Base-by-base conservation (phyloP, 2,329 filamentous ascomycete species). In the Nothopassalora personata region DNA sequence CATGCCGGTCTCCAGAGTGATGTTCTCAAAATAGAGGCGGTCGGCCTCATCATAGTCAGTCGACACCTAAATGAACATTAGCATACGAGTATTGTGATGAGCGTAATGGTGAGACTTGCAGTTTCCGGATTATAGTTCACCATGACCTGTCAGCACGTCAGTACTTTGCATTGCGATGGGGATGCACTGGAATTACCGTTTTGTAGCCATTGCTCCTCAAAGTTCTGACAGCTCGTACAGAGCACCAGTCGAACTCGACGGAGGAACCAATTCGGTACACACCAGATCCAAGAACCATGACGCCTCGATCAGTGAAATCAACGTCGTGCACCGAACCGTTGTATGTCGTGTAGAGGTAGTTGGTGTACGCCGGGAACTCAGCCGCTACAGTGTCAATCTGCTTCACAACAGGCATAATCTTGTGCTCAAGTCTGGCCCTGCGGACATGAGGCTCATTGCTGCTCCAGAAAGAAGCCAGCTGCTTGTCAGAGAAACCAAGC, bases 241-340 rank as follows among this genome's bases (percentile, higher is more conserved):
- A 96, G 75, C 94, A 97, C 94, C 94, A 99, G 76, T 99, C 94
- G 74, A 99, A 99, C 73, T 99, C 94, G 60, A 99, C 94, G 0
- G 93, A 97, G 0, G 92, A 97, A 66, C 94, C 94, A 65, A 99
- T 99, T 61, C 94, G 86, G 80, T 97, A 97, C 9, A 97, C 92
- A 75, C 93, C 93, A 33, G 92, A 97, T 13, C 93, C 93, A 31
- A 97, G 81, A 8, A 99, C 93, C 91, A 97, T 97, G 61, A 97
- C 84, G 70, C 94, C 94, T 63, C 93, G 86, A 71, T 99, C 94
- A 9, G 91, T 82, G 70, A 97, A 97, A 13, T 74, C 72, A 57
- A 97, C 80, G 69, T 99, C 94, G 66, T 89, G 87, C 74, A 93
- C 89, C 0, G 86, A 86, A 13, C 89, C 93, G 71, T 97, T 97